Conservation (phyloP, 106 monocot species). For the Dendrobium officinale region DNA sequence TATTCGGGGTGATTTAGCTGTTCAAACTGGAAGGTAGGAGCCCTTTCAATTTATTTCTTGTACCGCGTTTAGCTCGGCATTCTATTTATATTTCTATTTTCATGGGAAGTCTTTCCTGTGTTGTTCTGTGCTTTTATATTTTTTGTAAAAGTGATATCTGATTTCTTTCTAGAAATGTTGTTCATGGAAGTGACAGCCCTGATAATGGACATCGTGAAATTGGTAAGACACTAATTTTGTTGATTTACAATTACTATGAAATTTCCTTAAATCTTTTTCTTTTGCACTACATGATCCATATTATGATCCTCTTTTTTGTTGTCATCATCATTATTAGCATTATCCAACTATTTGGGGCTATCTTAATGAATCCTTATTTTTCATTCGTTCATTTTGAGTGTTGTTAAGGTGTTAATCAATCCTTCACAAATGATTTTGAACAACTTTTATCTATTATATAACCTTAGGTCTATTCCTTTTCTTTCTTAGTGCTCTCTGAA, state of each 20-base stretch:
- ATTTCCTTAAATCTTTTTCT: neutral
- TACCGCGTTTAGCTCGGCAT: neutral
- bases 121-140: neutral
- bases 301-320: neutral
- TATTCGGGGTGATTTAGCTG: slow-evolving; percentile 89
- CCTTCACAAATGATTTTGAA: neutral
- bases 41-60: slow-evolving; percentile 1
- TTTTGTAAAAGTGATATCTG: neutral
- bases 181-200: slow-evolving; percentile 99
- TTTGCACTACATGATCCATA: neutral
- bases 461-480: neutral
- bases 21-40: slow-evolving; percentile 87
- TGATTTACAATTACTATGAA: neutral
- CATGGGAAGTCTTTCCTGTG: neutral
- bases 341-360: neutral
- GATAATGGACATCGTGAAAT: slow-evolving; percentile 91
- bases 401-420: no score
- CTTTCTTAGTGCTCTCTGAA: neutral
- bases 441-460: neutral
- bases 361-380: neutral
- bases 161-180: slow-evolving; percentile 70
- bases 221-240: slow-evolving; percentile 29
- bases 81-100: neutral
- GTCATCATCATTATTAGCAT: neutral
- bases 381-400: neutral